Base-by-base conservation (phyloP, 1,139 yeast species). In the Meyerozyma athensensis region DNA sequence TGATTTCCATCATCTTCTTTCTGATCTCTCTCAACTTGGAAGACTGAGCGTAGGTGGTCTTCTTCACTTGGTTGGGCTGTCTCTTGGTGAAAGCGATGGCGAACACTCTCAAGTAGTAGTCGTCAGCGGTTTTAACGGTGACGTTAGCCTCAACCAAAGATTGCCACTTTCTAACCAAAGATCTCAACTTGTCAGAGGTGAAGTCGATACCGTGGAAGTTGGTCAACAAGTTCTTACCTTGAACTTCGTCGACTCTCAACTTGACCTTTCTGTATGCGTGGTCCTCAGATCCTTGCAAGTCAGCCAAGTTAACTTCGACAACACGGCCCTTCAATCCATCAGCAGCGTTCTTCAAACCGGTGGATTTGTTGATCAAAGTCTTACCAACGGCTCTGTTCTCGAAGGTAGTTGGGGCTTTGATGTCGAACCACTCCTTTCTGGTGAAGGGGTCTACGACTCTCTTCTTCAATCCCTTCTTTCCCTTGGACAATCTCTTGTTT, bases 391-490 rank as follows among this genome's bases (percentile, higher is more conserved):
- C 83, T 73, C 95, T 84, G 83, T 83, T 83, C 72, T 85, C 95
- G 61, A 86, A 86, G 59, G 95, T 85, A 63, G 95, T 80, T 63
- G 96, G 96, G 54, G 96, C 96, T 79, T 86, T 86, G 75, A 86
- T 83, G 70, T 82, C 90, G 72, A 76, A 86, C 96, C 96, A 86
- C 63, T 86, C 95, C 77, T 86, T 86, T 70, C 85, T 84, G 81
- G 92, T 76, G 86, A 86, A 86, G 65, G 95, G 95, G 79, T 86
- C 95, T 57, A 85, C 90, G 67, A 81, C 87, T 82, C 81, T 86
- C 90, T 86, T 86, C 94, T 86, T 86, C 72, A 84, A 72, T 64
- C 95, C 95, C 76, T 86, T 86, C 87, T 86, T 86, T 72, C 95
- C 95, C 79, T 86, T 86, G 75, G 90, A 82, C 74, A 86, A 77